Evolutionary conservation across 495 filamentous ascomycete species (phyloP).

Genomic region (Podospora australis): DNA sequence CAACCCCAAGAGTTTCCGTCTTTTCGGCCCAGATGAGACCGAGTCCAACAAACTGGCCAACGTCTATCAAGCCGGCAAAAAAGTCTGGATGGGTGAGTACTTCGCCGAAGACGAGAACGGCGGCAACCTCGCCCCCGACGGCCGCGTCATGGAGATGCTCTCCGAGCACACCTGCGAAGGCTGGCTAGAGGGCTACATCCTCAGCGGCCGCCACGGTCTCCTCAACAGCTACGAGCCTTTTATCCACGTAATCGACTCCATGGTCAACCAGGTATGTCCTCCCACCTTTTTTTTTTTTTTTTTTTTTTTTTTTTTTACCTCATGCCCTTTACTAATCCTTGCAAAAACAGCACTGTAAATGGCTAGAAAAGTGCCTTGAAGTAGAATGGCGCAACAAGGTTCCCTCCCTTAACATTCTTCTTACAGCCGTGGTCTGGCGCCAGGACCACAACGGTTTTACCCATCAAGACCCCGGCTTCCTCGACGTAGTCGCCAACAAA

Average conservation of each 20-base stretch:
- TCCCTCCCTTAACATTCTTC: conserved; percentile 65
- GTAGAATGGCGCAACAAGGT: conserved; percentile 63
- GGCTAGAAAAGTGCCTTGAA: conserved; percentile 69
- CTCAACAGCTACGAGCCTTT: conserved; percentile 75
- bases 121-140: conserved; percentile 56
- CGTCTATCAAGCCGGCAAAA: conserved; percentile 64
- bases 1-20: conserved; percentile 59
- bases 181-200: conserved; percentile 69
- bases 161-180: conserved; percentile 71
- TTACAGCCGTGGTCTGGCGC: conserved; percentile 68
- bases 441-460: conserved; percentile 79
- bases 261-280: conserved; percentile 60
- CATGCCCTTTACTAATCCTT: conserved; percentile 26
- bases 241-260: conserved; percentile 71
- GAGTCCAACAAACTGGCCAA: conserved; percentile 66
- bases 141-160: conserved; percentile 73
- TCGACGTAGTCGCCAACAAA: conserved; percentile 70
- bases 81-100: conserved; percentile 70
- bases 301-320: conserved; percentile 6
- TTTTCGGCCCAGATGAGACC: conserved; percentile 71
- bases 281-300: background rate
- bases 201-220: conserved; percentile 63
- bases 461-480: conserved; percentile 71
- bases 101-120: conserved; percentile 65
- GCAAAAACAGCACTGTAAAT: conserved; percentile 80